Base-by-base conservation (phyloP, 2,329 filamentous ascomycete genomes). In the Penicillium corylophilum region DNA sequence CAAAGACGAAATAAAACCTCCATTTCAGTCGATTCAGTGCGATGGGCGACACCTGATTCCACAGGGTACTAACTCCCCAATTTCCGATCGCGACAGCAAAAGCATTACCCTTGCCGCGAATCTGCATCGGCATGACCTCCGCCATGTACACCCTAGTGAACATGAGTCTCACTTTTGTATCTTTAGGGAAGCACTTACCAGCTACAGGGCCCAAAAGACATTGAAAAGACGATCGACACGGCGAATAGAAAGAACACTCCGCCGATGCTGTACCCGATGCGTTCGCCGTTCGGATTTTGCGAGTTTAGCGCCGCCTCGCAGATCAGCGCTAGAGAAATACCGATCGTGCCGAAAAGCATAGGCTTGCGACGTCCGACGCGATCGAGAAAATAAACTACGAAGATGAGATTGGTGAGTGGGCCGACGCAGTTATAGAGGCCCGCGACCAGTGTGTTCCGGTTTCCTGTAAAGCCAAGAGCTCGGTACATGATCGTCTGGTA, bases 191-290 rank as follows among this genome's bases (percentile, higher is more conserved):
- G 12, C 4, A 43, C 63, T 40, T 46, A 67, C 63, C 65, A 69
- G 45, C 65, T 66, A 46, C 61, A 64, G 6, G 82, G 80, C 1
- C 82, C 79, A 70, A 82, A 85, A 0, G 81, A 83, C 39, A 83
- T 62, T 4, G 80, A 82, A 59, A 84, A 86, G 58, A 84, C 79
- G 13, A 79, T 75, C 20, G 81, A 80, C 46, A 84, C 82, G 44
- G 77, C 77, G 64, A 87, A 87, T n/a, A 88, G 68, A 70, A 87
- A 87, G 59, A 84, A 83, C 16, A 87, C 82, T 12, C 82, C 84
- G 0, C 77, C 81, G 35, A 84, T 81, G 40, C 83, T 83, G 36
- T 83, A 67, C 45, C 74, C 70, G 57, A 77, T 59, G 5, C 68
- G 64, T 1, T 62, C 60, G 2, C 75, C 74, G 9, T 76, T 70